Percentiles rank a stretch among this genome's conserved stretches.
phyloP scores from a whole-genome alignment of 352 stramenopile genomes.

The Pythium oligandrum region DNA sequence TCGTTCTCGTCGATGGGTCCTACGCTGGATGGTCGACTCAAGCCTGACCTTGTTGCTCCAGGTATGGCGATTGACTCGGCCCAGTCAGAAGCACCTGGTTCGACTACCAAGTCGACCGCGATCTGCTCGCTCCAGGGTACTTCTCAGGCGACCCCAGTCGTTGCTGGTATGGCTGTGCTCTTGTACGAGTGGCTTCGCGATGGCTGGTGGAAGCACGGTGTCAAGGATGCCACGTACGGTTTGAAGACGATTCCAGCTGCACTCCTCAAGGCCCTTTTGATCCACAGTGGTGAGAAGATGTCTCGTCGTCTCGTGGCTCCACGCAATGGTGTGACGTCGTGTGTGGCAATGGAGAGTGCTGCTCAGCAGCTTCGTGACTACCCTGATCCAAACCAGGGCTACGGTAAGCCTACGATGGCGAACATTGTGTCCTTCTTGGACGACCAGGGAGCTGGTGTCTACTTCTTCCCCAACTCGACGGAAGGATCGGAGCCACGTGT shows the following conservation, averaged over 20 bases:
- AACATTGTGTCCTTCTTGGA: slow-evolving; percentile 50
- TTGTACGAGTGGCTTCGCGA: slow-evolving; percentile 87
- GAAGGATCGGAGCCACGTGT: slow-evolving; percentile 53
- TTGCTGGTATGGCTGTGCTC: slow-evolving; percentile 72
- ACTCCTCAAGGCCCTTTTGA: slow-evolving; percentile 80
- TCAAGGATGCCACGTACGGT: slow-evolving; percentile 47
- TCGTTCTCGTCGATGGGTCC: slow-evolving; percentile 70
- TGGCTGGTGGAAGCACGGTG: slow-evolving; percentile 69
- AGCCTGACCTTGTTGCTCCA: slow-evolving; percentile 74
- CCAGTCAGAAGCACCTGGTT: slow-evolving; percentile 42
- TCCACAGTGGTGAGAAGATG: slow-evolving; percentile 74
- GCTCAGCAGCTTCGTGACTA: slow-evolving; percentile 30
- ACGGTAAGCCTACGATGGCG: slow-evolving; percentile 63
- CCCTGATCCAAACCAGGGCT: slow-evolving; percentile 72
- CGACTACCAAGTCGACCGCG: slow-evolving; percentile 32
- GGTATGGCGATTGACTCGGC: slow-evolving; percentile 70
- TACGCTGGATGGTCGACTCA: slow-evolving; percentile 63
- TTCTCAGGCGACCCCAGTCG: slow-evolving; percentile 78
- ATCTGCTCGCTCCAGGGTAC: slow-evolving; percentile 65
- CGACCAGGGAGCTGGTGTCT: slow-evolving; percentile 14
- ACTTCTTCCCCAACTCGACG: slow-evolving; percentile 28
- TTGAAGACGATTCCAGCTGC: slow-evolving; percentile 52
- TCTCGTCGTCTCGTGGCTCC: slow-evolving; percentile 38
- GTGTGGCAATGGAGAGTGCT: slow-evolving; percentile 35
- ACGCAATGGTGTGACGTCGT: slow-evolving; percentile 42